phyloP scores from a whole-genome alignment of 306 rosid species.

The Herpetospermum pedunculosum region DNA sequence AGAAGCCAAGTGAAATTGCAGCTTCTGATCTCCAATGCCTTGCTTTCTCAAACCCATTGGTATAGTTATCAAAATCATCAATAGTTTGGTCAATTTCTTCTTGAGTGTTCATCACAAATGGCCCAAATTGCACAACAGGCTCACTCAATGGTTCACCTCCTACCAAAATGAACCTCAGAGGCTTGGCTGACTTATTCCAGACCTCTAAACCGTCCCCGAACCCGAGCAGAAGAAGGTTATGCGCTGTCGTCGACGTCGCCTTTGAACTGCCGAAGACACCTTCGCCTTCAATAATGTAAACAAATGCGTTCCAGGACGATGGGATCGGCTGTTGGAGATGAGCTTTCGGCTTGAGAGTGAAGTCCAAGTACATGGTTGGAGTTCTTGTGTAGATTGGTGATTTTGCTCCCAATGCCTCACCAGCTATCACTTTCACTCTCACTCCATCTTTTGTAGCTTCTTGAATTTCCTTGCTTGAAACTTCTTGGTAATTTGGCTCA shows the following conservation, averaged over 20 bases:
- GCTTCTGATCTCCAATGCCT: conserved; percentile 76
- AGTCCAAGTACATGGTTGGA: conserved; percentile 89
- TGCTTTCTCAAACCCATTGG: conserved; percentile 92
- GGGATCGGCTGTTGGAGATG: conserved; percentile 64
- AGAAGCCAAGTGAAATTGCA: conserved; percentile 25
- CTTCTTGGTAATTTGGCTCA: conserved; percentile 90
- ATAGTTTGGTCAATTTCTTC: conserved; percentile 79
- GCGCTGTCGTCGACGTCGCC: conserved; percentile 34
- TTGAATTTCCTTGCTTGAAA: conserved; percentile 53
- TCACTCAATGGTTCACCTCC: conserved; percentile 88
- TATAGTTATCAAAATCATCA: conserved; percentile 71
- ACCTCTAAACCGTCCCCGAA: conserved; percentile 69
- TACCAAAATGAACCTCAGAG: conserved; percentile 61
- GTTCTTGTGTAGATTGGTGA: conserved; percentile 82
- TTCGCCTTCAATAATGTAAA: conserved; percentile 80
- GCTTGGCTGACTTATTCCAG: conserved; percentile 63
- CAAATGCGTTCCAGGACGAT: conserved; percentile 78
- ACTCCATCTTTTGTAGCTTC: conserved; percentile 67
- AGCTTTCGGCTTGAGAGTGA: conserved; percentile 69
- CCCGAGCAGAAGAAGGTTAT: conserved; percentile 74
- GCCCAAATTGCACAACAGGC: conserved; percentile 69
- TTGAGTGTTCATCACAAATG: conserved; percentile 96
- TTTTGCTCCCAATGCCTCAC: conserved; percentile 76
- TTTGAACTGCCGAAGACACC: conserved; percentile 53
- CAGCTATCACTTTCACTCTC: conserved; percentile 79